Evolutionary conservation across 164 flowering plant species (phyloP), one percentile per base, ranked within the genome.

Genomic region (Paratinospora sagittata): DNA sequence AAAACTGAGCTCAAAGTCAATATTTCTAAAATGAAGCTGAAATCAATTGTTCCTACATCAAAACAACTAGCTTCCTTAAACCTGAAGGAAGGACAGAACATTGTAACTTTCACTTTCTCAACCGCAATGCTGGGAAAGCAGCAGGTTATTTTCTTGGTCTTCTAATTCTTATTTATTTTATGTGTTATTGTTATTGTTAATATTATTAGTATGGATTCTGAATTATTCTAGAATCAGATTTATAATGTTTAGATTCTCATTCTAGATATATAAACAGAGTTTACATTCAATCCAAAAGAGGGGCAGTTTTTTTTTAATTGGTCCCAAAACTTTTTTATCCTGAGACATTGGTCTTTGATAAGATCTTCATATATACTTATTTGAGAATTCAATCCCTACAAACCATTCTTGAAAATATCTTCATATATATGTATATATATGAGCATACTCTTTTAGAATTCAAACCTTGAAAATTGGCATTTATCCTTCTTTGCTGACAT

Each of bases 91-190:
- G 99, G 99, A 64, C 80, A 74, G 80, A 96, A 96, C 71, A 68
- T 62, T 0, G 78, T 96, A 41, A 85, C 88, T 63, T 96, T 96
- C 77, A 90, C 89, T 52, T 96, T 91, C 81, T 92, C 92, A 66
- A 95, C 99, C 66, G 79, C 90, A 27, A 84, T 91, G 91, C 89
- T 95, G 66, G 99, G 99, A 71, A 82, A 82, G 73, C 99, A 96
- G 81, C 87, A 90, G 99, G 99, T 95, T 55, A 55, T n/a, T 23
- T 19, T n/a, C 61, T 55, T 55, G 61, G 9, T n/a, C 26, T 41
- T 67, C 67, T 19, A 66, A 30, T 34, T 12, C 67, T 19, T 65
- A 19, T 33, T 5, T 0, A 17, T 65, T 58, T 14, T 21, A 34
- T 17, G 4, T 30, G 8, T 65, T 36, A 12, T 65, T 73, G 14